Percentiles rank a stretch among this genome's conserved stretches.
These are phyloP conservation scores for Erodium moschatum DNA, from an alignment of 441 rosid species.

Conservation along the genomic window DNA sequence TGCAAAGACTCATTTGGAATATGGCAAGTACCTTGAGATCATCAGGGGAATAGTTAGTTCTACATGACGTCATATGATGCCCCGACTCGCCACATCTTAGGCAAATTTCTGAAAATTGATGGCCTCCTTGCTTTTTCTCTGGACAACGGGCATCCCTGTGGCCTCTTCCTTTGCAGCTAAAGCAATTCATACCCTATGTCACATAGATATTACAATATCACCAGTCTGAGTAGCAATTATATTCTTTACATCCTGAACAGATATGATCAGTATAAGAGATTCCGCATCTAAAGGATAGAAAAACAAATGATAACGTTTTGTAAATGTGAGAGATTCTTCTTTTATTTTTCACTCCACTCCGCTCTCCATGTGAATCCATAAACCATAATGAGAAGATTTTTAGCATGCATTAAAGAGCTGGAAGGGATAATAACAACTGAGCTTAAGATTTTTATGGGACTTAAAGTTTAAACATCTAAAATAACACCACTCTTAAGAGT, in stretches of 20 bases:
- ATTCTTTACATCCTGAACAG: background rate
- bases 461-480: no score
- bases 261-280: background rate
- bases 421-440: background rate
- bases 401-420: background rate
- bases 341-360: background rate
- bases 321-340: background rate
- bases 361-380: background rate
- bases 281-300: no score
- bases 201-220: background rate
- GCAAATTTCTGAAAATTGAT: slow-evolving; percentile 18
- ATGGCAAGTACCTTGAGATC: slow-evolving; percentile 31
- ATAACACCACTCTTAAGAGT: no score
- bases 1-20: background rate
- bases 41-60: slow-evolving; percentile 22
- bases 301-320: no score
- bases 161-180: slow-evolving; percentile 14
- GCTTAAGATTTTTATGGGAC: background rate
- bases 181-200: slow-evolving; percentile 18
- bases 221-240: background rate
- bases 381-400: background rate
- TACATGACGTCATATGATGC: slow-evolving; percentile 33
- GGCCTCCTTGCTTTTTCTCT: slow-evolving; percentile 12
- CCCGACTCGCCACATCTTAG: slow-evolving; percentile 26
- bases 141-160: slow-evolving; percentile 11